Evolutionary conservation across 2,329 filamentous ascomycete species (phyloP), one percentile per base, ranked within the genome.

Genomic region (Cladophialophora bantiana): DNA sequence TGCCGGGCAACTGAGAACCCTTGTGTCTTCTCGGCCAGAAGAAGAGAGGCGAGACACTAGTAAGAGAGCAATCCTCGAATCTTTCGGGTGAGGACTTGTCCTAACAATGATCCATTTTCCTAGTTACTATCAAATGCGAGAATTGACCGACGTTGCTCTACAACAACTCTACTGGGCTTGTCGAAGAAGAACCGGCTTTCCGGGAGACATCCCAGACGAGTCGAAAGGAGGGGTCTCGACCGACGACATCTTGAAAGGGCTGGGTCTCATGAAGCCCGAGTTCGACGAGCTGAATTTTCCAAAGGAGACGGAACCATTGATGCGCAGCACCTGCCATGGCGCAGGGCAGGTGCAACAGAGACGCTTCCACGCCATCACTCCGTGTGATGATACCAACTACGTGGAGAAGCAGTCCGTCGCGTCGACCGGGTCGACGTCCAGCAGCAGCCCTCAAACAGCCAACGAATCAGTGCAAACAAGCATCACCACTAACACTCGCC

Each of bases 91-190:
- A 26, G 3, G 26, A 26, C 26, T 26, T 26, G 26, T 26, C 26
- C 26, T 26, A 26, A 26, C 26, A 26, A 26, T 26, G 26, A 26
- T 26, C 26, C 26, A 2, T 26, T 26, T 26, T 26, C 26, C 26
- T 26, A 70, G 66, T 52, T 67, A 65, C 54, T 62, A 34, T 15
- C 61, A 65, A 26, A 67, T 69, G 65, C 65, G 61, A 42, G 62
- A 64, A 20, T 57, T 65, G 9, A 62, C 54, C 6, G 68, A 69
- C 12, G 40, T 59, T 5, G 68, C 68, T 40, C 36, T 69, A 5
- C 68, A 69, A 34, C 53, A 31, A 12, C 48, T 69, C 4, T 69
- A 65, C 40, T 65, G 65, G 61, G 68, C 68, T 26, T 65, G 61
- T 56, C 62, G 59, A 35, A 31, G 38, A 18, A 52, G 42, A 12